phyloP scores from a whole-genome alignment of 352 stramenopile genomes.

The Lagenidium giganteum region DNA sequence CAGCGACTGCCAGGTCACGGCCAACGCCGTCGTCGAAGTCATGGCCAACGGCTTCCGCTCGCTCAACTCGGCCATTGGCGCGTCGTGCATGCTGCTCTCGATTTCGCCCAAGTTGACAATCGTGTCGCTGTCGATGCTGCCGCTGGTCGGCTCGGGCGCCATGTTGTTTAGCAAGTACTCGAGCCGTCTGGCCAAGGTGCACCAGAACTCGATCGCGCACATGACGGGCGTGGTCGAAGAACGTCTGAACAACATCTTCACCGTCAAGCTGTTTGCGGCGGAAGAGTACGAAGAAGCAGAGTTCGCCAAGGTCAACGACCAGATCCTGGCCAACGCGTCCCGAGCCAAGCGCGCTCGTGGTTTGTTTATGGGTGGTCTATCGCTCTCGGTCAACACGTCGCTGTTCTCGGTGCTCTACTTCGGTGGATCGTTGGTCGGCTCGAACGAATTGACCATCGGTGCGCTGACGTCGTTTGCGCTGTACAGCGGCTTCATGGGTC shows the following conservation, averaged over 20 bases:
- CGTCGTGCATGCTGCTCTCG: slow-evolving; percentile 83
- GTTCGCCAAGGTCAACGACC: slow-evolving; percentile 67
- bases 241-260: slow-evolving; percentile 85
- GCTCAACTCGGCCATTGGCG: slow-evolving; percentile 85
- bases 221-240: slow-evolving; percentile 85
- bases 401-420: slow-evolving; percentile 90
- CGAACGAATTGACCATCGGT: slow-evolving; percentile 85
- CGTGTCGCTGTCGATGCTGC: slow-evolving; percentile 81
- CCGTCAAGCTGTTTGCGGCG: slow-evolving; percentile 85
- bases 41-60: slow-evolving; percentile 84
- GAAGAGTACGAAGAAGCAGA: slow-evolving; percentile 58
- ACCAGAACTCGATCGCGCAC: slow-evolving; percentile 69
- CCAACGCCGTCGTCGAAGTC: slow-evolving; percentile 84
- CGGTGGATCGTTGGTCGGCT: slow-evolving; percentile 80
- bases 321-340: slow-evolving; percentile 61
- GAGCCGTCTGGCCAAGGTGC: slow-evolving; percentile 63
- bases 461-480: slow-evolving; percentile 88
- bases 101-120: slow-evolving; percentile 89
- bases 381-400: slow-evolving; percentile 85
- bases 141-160: slow-evolving; percentile 64
- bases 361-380: slow-evolving; percentile 88
- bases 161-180: slow-evolving; percentile 86
- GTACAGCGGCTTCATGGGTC: slow-evolving; percentile 89
- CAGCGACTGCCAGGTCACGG: slow-evolving; percentile 86
- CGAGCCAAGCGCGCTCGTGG: slow-evolving; percentile 76